Percentiles rank a stretch among this genome's conserved stretches.
Evolutionary conservation across 2,329 filamentous ascomycete genomes (phyloP).

Genomic region (Hypoxylon sp.): DNA sequence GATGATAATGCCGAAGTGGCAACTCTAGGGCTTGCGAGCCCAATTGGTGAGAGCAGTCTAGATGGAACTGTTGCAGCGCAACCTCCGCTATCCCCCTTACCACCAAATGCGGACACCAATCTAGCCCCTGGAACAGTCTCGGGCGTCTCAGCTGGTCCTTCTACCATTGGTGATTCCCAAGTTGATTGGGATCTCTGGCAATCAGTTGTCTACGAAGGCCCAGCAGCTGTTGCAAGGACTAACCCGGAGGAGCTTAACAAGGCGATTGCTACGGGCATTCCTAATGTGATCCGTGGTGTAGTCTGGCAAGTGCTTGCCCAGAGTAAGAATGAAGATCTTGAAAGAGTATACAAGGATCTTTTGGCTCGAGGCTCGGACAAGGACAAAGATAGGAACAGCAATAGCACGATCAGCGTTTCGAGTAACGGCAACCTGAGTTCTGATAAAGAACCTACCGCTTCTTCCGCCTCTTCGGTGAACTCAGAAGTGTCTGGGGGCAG

Average conservation of each 20-base stretch:
- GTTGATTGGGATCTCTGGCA: slow-evolving; percentile 99
- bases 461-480: slow-evolving; percentile 87
- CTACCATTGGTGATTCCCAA: slow-evolving; percentile 76
- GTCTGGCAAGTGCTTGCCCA: slow-evolving; percentile 98
- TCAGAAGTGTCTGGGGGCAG: slow-evolving; percentile 80
- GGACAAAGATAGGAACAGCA: slow-evolving; percentile 75
- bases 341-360: slow-evolving; percentile 87
- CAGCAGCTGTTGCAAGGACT: slow-evolving; percentile 86
- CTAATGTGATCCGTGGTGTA: slow-evolving; percentile 94
- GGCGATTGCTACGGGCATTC: slow-evolving; percentile 94
- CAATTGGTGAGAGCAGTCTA: slow-evolving; percentile 49
- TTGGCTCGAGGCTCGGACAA: slow-evolving; percentile 85
- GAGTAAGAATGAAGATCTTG: slow-evolving; percentile 92
- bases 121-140: slow-evolving; percentile 89
- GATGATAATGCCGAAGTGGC: slow-evolving; percentile 63
- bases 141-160: slow-evolving; percentile 82
- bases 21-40: slow-evolving; percentile 46
- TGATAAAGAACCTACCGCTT: slow-evolving; percentile 77
- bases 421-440: slow-evolving; percentile 70
- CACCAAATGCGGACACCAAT: slow-evolving; percentile 75
- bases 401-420: slow-evolving; percentile 65
- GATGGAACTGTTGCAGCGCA: slow-evolving; percentile 49
- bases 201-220: slow-evolving; percentile 93
- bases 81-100: slow-evolving; percentile 65
- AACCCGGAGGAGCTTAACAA: slow-evolving; percentile 91